A percentile compares a stretch with the other conserved stretches of the same genome.
phyloP scores from a whole-genome alignment of 2,329 filamentous ascomycete species.

The Rhexocercosporidium sp. region DNA sequence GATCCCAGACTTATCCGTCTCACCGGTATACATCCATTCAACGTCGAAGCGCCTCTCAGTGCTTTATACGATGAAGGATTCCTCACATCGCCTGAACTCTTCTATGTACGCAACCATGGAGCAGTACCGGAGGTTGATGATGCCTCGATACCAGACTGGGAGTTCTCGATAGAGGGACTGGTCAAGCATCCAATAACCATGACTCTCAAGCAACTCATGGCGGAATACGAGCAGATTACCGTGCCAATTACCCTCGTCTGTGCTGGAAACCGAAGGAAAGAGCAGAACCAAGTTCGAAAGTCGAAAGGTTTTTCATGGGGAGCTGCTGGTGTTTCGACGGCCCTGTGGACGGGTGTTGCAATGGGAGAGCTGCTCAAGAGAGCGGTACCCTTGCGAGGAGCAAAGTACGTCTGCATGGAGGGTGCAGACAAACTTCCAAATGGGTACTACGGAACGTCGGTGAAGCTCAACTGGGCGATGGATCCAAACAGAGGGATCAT shows the following conservation, averaged over 20 bases:
- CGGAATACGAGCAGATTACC: constrained; percentile 79
- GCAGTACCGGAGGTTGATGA: constrained; percentile 78
- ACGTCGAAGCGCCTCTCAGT: constrained; percentile 82
- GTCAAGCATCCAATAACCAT: constrained; percentile 78
- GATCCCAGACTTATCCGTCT: constrained; percentile 83
- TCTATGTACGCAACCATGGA: constrained; percentile 93
- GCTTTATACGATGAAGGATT: constrained; percentile 82
- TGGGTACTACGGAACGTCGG: constrained; percentile 84
- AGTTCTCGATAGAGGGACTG: constrained; percentile 82
- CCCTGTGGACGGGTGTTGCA: constrained; percentile 83
- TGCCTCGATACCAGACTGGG: constrained; percentile 76
- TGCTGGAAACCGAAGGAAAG: constrained; percentile 89
- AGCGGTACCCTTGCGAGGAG: constrained; percentile 71
- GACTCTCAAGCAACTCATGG: constrained; percentile 73
- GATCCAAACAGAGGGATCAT: constrained; percentile 84
- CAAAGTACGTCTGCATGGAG: constrained; percentile 88
- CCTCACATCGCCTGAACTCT: constrained; percentile 83
- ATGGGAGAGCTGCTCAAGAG: constrained; percentile 73
- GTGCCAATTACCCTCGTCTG: constrained; percentile 89
- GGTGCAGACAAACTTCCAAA: constrained; percentile 89
- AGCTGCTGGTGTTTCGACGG: constrained; percentile 83
- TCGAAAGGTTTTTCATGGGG: constrained; percentile 97
- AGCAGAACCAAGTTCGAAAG: constrained; percentile 89
- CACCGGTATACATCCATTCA: constrained; percentile 90
- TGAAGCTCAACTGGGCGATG: constrained; percentile 88